These are phyloP conservation scores for Apiotrichum gamsii DNA, from an alignment of 1,284 basidiomycete genomes.

Conservation along the genomic window DNA sequence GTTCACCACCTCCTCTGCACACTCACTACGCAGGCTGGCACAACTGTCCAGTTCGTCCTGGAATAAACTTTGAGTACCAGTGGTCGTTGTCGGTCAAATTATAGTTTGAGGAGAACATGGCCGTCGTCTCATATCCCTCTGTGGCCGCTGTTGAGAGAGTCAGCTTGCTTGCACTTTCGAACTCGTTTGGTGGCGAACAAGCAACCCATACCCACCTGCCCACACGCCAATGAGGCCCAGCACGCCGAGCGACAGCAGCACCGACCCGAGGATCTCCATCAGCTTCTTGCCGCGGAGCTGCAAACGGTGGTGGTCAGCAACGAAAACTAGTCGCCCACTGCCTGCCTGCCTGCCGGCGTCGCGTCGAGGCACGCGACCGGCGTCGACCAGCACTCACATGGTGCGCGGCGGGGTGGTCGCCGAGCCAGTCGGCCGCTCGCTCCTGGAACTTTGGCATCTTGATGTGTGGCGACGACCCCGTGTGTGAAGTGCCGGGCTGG, in stretches of 20 bases:
- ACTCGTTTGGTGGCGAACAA: too few relatives aligned
- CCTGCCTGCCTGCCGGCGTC: too few relatives aligned
- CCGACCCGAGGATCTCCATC: slow-evolving; percentile 6
- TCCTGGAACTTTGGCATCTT: slow-evolving; percentile 11
- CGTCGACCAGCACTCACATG: slow-evolving; percentile 3
- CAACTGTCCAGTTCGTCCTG: slow-evolving; percentile 5
- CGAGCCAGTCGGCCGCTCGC: slow-evolving; percentile 13
- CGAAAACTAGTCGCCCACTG: too few relatives aligned
- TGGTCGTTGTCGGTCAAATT: slow-evolving; percentile 20
- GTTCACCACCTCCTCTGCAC: too few relatives aligned
- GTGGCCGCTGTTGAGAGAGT: slow-evolving; percentile 11
- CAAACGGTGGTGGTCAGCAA: too few relatives aligned
- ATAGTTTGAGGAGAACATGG: slow-evolving; percentile 15
- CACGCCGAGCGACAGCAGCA: slow-evolving; percentile 10
- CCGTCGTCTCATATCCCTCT: slow-evolving; percentile 13
- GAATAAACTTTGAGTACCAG: slow-evolving; percentile 21
- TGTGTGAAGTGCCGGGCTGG: too few relatives aligned
- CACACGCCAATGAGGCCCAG: slow-evolving; percentile 15
- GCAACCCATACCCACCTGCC: slow-evolving; percentile 18
- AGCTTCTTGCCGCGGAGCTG: slow-evolving; percentile 15
- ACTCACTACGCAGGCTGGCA: slow-evolving; percentile 20
- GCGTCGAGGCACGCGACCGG: too few relatives aligned
- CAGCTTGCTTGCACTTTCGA: too few relatives aligned
- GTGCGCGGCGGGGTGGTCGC: slow-evolving; percentile 11
- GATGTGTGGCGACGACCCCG: too few relatives aligned